These are phyloP conservation scores for Plantago major DNA, from an alignment of 257 asterid species.

Conservation along the genomic window DNA sequence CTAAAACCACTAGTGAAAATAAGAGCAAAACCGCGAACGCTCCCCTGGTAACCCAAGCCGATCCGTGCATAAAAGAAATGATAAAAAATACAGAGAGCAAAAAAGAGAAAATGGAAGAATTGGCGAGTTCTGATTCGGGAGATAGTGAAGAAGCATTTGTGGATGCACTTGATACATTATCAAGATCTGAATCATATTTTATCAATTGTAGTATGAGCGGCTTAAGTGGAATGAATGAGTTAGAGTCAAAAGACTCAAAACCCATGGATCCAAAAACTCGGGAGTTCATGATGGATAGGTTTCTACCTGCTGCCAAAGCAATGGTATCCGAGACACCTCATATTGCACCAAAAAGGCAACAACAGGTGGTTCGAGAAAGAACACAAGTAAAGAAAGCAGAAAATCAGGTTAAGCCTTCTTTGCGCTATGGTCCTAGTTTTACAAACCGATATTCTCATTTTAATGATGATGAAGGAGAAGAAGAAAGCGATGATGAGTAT, in stretches of 20 bases:
- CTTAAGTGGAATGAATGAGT: conserved; percentile 51
- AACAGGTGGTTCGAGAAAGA: conserved; percentile 28
- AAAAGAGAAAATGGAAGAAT: conserved; percentile 22
- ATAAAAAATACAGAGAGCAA: conserved; percentile 18
- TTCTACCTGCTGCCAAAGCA: conserved; percentile 87
- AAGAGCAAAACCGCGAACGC: conserved; percentile 14
- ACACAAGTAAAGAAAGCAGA: conserved; percentile 32
- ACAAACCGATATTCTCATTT: conserved; percentile 39
- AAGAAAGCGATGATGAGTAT: conserved; percentile 54
- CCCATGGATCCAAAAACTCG: conserved; percentile 42
- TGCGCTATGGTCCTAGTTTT: conserved; percentile 84
- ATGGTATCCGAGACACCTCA: conserved; percentile 47
- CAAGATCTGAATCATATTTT: conserved; percentile 63
- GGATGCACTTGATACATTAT: conserved; percentile 71
- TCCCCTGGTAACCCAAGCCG: too few species aligned
- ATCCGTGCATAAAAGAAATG: conserved; percentile 7
- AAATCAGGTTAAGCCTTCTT: conserved; percentile 41
- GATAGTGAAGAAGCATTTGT: conserved; percentile 50
- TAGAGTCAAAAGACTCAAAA: conserved; percentile 33
- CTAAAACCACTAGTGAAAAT: conserved; percentile 3
- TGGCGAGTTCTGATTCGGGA: conserved; percentile 30
- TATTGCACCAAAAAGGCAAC: conserved; percentile 42
- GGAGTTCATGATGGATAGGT: conserved; percentile 72
- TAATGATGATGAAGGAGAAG: conserved; percentile 35
- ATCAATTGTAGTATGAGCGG: conserved; percentile 75